Percentiles rank a stretch among this genome's conserved stretches.
These are phyloP conservation scores for Glaciozyma martinii DNA, from an alignment of 768 basidiomycete genomes.

Conservation along the genomic window DNA sequence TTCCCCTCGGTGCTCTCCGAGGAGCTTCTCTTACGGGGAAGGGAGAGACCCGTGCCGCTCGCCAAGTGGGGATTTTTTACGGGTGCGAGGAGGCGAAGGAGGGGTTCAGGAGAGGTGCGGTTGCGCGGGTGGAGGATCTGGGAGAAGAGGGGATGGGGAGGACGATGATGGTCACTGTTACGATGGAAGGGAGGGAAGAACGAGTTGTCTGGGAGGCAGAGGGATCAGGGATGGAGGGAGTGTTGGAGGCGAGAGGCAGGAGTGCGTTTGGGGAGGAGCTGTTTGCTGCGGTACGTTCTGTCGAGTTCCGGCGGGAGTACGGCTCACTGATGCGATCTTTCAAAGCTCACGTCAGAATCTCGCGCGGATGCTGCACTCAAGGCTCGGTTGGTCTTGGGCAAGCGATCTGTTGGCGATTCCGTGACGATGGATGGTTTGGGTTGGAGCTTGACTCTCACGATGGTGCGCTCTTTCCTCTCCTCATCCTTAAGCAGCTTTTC, in stretches of 20 bases:
- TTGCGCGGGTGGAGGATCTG: slow-evolving; percentile 10
- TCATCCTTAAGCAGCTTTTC: background rate
- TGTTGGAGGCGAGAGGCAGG: slow-evolving; percentile 4
- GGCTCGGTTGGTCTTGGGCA: slow-evolving; percentile 12
- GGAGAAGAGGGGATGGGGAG: slow-evolving; percentile 2
- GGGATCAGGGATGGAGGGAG: background rate
- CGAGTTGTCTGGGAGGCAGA: background rate
- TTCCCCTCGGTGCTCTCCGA: slow-evolving; percentile 17
- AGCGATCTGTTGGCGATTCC: slow-evolving; percentile 5
- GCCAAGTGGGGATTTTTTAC: slow-evolving; percentile 24
- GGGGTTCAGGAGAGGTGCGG: slow-evolving; percentile 2
- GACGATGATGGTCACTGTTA: slow-evolving; percentile 3
- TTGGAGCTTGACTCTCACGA: background rate
- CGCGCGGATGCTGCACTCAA: background rate
- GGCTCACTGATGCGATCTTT: accelerated
- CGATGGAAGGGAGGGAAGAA: background rate
- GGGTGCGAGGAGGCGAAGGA: slow-evolving; percentile 13
- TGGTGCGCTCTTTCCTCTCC: background rate
- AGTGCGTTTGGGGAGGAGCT: slow-evolving; percentile 27
- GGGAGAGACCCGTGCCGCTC: slow-evolving; percentile 10
- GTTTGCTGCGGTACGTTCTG: slow-evolving; percentile 18
- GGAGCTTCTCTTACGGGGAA: slow-evolving; percentile 22
- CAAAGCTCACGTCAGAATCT: slow-evolving; percentile 13
- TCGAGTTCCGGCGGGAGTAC: background rate
- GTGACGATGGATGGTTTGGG: slow-evolving; percentile 1